Percentiles rank a stretch among this genome's conserved stretches.
These are phyloP conservation scores for Vitis hybrid DNA, from an alignment of 177 flowering plant species.

Conservation along the genomic window DNA sequence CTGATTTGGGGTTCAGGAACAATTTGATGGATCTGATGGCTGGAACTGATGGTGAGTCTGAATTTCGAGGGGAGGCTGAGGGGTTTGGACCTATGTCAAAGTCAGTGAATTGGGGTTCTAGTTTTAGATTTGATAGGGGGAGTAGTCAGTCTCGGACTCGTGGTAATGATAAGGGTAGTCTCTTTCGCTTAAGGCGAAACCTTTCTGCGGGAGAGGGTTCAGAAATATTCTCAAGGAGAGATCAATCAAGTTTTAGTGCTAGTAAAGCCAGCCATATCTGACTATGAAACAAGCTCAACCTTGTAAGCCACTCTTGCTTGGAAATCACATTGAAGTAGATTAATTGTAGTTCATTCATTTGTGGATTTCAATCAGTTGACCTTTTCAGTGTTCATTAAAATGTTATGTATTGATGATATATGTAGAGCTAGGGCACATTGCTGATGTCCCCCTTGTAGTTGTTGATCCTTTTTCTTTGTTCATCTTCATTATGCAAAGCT, in stretches of 20 bases:
- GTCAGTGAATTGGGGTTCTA: conserved; percentile 15
- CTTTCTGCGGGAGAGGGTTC: conserved; percentile 27
- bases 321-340: conserved; percentile 19
- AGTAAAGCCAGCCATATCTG: not conserved
- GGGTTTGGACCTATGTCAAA: conserved; percentile 21
- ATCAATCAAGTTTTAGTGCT: conserved; percentile 14
- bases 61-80: conserved; percentile 23
- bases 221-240: conserved; percentile 16
- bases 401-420: conserved; percentile 18
- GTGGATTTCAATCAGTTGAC: conserved; percentile 12
- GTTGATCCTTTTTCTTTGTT: conserved; percentile 13
- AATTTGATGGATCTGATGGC: conserved; percentile 80
- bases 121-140: conserved; percentile 35
- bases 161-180: conserved; percentile 9
- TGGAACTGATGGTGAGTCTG: conserved; percentile 36
- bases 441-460: conserved; percentile 26
- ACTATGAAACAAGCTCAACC: conserved; percentile 10
- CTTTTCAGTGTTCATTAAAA: conserved; percentile 9
- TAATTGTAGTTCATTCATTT: conserved; percentile 20
- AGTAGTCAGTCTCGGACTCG: conserved; percentile 13
- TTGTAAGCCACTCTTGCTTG: conserved; percentile 22
- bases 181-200: conserved; percentile 21
- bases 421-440: conserved; percentile 25
- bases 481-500: conserved; percentile 6
- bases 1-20: conserved; percentile 64